Percentiles rank a stretch among this genome's conserved stretches.
Conservation (phyloP, 139 green algal genomes). For the Chlamydomonas asymmetrica region DNA sequence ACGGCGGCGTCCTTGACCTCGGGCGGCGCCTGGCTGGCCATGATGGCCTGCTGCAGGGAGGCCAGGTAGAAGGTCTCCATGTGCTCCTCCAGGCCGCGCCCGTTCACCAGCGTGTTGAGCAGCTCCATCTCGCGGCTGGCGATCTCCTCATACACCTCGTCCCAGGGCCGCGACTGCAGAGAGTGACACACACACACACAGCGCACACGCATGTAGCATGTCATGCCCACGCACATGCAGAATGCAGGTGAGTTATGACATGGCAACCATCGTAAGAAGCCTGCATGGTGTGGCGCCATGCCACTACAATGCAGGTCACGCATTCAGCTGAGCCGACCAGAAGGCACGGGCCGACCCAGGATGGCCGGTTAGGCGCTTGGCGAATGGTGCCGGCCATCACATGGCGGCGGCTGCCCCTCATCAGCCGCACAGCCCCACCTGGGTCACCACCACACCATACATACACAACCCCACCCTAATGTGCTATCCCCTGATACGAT, state of each 20-base stretch:
- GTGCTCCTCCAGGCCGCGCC: constrained; percentile 56
- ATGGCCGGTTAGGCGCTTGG: too few species aligned
- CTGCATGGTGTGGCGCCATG: not conserved
- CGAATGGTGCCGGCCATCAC: too few species aligned
- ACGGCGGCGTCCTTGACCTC: not conserved
- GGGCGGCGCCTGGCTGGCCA: not conserved
- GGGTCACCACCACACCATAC: too few species aligned
- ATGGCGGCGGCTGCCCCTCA: too few species aligned
- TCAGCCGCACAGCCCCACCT: too few species aligned
- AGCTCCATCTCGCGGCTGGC: constrained; percentile 52
- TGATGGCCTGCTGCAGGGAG: constrained; percentile 22
- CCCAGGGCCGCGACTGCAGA: constrained; percentile 18
- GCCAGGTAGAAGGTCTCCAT: constrained; percentile 62
- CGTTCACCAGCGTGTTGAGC: constrained; percentile 50
- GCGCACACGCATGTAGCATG: not conserved
- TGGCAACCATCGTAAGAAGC: not conserved
- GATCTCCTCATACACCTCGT: constrained; percentile 46
- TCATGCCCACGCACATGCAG: not conserved
- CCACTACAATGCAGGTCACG: too few species aligned
- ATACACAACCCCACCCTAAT: too few species aligned
- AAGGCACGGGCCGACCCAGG: too few species aligned
- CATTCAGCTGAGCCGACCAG: too few species aligned
- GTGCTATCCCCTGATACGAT: too few species aligned
- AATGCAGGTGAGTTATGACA: not conserved
- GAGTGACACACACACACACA: not conserved